phyloP scores from a whole-genome alignment of 331 rosid species.

The Phaseolus coccineus region DNA sequence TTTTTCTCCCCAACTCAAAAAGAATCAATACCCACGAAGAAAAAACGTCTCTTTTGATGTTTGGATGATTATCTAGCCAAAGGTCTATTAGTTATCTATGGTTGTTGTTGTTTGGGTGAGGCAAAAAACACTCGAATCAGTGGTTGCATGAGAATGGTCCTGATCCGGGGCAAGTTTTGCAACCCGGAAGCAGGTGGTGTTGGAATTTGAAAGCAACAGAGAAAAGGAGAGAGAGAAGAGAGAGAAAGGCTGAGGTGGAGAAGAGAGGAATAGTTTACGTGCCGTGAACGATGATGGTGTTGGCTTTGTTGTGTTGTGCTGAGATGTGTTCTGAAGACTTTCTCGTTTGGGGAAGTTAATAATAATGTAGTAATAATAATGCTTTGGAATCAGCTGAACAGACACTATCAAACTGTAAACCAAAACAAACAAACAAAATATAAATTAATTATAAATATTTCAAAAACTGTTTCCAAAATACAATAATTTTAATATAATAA shows the following conservation, averaged over 20 bases:
- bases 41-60: slow-evolving; percentile 37
- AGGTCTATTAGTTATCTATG: slow-evolving; percentile 36
- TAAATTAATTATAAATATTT: background rate
- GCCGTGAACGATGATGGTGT: slow-evolving; percentile 50
- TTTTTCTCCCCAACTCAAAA: background rate
- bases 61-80: slow-evolving; percentile 35
- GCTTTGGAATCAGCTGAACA: slow-evolving; percentile 50
- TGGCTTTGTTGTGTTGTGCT: slow-evolving; percentile 36
- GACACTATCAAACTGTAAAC: slow-evolving; percentile 38
- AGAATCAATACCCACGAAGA: slow-evolving; percentile 31
- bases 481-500: too few species aligned
- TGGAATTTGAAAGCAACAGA: slow-evolving; percentile 7
- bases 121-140: background rate
- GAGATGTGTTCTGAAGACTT: background rate
- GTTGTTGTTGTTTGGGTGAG: background rate
- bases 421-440: background rate
- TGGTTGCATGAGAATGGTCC: slow-evolving; percentile 9
- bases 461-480: too few species aligned
- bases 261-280: slow-evolving; percentile 48
- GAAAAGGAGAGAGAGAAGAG: background rate
- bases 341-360: slow-evolving; percentile 26
- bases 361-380: slow-evolving; percentile 15
- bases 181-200: slow-evolving; percentile 7
- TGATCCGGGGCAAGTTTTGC: slow-evolving; percentile 34
- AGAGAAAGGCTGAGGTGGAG: background rate